Base-by-base conservation (phyloP, 2,329 filamentous ascomycete species). In the Dothidotthia symphoricarpi region DNA sequence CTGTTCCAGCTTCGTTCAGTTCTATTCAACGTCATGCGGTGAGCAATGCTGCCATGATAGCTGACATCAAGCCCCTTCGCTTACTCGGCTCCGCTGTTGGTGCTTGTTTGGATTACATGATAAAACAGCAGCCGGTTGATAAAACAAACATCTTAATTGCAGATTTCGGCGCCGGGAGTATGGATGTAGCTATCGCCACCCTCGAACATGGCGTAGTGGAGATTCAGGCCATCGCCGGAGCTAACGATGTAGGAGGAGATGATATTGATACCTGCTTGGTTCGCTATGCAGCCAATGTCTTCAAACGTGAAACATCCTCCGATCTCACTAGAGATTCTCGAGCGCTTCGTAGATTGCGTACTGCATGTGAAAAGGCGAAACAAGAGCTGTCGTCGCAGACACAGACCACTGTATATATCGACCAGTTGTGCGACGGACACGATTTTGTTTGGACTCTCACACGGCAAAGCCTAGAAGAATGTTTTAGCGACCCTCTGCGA, bases 311-410 rank as follows among this genome's bases (percentile, higher is more conserved):
- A 4, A 27, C 25, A 14, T 27, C 25, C 14, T 27, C 25, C 4
- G 14, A 4, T 27, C 14, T 11, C n/a, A n/a, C n/a, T 27, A 27
- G 10, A n/a, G 10, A 95, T 64, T 74, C 83, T 53, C 95, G 95
- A 84, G 83, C 89, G 53, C 95, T 95, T 88, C 86, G 88, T 74
- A 95, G 95, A 77, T 80, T 95, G 57, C 95, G 95, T 86, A 88
- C 89, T 61, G 90, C 95, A 72, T 89, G 90, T 57, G 90, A 96
- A 72, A 94, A 94, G 81, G 90, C 89, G 72, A 96, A 96, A 85
- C 86, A 89, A n/a, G n/a, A n/a, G n/a, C n/a, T n/a, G n/a, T n/a
- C n/a, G n/a, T n/a, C n/a, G n/a, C n/a, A n/a, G n/a, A n/a, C n/a
- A n/a, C n/a, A n/a, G n/a, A n/a, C n/a, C n/a, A n/a, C n/a, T n/a